These are phyloP conservation scores for Tausonia pullulans DNA, from an alignment of 1,284 basidiomycete genomes.

Conservation along the genomic window DNA sequence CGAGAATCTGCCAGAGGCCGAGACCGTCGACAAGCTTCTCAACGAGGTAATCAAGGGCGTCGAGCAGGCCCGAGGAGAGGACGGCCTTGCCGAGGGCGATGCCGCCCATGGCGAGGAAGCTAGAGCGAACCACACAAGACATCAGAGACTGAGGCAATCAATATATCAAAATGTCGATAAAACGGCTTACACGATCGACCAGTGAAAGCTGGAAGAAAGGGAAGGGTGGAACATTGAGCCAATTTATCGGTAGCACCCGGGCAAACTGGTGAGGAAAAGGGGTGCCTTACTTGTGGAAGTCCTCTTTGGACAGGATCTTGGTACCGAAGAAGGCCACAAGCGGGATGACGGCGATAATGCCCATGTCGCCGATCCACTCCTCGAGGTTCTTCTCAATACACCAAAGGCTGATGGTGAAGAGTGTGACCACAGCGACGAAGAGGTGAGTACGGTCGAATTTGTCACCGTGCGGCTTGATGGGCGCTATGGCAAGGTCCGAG, in stretches of 20 bases:
- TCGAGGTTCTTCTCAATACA: slow-evolving; percentile 78
- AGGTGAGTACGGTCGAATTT: slow-evolving; percentile 74
- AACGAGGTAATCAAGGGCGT: slow-evolving; percentile 61
- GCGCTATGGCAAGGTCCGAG: slow-evolving; percentile 65
- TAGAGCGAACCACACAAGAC: slow-evolving; percentile 15
- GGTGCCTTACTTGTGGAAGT: slow-evolving; percentile 60
- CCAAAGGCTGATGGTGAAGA: slow-evolving; percentile 85
- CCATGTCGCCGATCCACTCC: slow-evolving; percentile 82
- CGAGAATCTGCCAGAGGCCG: slow-evolving; percentile 66
- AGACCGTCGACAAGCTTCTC: slow-evolving; percentile 58
- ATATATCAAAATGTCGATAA: slow-evolving; percentile 9
- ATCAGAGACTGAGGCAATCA: slow-evolving; percentile 4
- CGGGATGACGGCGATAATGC: slow-evolving; percentile 88
- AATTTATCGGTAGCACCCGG: not conserved
- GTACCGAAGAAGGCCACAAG: slow-evolving; percentile 91
- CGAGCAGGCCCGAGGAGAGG: slow-evolving; percentile 73
- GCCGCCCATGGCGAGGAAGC: slow-evolving; percentile 83
- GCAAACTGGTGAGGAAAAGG: not conserved
- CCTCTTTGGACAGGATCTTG: slow-evolving; percentile 88
- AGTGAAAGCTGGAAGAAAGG: slow-evolving; percentile 69
- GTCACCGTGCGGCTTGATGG: slow-evolving; percentile 69
- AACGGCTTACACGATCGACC: slow-evolving; percentile 60
- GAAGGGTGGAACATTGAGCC: not conserved
- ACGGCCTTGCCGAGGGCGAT: slow-evolving; percentile 94
- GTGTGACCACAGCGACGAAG: slow-evolving; percentile 75